A percentile compares a stretch with the other conserved stretches of the same genome.
Evolutionary conservation across 129 eudicot species (phyloP).

Genomic region (Glebionis coronaria): DNA sequence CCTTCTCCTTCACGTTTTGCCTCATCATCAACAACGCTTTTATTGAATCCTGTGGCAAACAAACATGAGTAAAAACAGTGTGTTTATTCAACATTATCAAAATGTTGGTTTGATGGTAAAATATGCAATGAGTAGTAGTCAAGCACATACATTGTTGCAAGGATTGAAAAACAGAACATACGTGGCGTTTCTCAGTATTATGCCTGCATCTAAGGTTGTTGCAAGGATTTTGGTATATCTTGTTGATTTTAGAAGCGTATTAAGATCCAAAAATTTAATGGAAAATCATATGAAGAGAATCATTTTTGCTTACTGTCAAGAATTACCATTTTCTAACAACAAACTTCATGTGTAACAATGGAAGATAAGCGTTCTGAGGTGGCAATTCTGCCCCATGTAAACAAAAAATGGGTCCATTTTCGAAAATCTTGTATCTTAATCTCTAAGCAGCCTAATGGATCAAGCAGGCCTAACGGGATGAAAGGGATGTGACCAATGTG

Average conservation of each 20-base stretch:
- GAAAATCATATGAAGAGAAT: not conserved
- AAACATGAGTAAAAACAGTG: not conserved
- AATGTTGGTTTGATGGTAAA: too few relatives aligned
- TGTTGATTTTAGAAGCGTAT: not conserved
- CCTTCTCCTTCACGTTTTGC: slow-evolving; percentile 66
- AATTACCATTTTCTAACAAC: slow-evolving; percentile 1
- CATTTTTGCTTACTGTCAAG: not conserved
- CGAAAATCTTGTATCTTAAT: not conserved
- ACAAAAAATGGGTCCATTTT: too few relatives aligned
- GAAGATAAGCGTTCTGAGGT: not conserved
- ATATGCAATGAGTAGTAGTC: too few relatives aligned
- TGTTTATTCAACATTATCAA: too few relatives aligned
- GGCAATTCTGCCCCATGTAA: not conserved
- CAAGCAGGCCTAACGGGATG: not conserved
- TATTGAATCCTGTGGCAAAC: slow-evolving; percentile 55
- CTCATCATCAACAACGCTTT: slow-evolving; percentile 71
- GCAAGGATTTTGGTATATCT: not conserved
- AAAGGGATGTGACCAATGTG: not conserved
- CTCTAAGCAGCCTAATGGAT: not conserved
- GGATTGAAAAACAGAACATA: not conserved
- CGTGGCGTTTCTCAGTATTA: not conserved
- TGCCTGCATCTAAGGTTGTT: not conserved
- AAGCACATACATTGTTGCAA: not conserved
- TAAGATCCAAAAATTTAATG: not conserved
- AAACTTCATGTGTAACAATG: not conserved